A percentile compares a stretch with the other conserved stretches of the same genome.
phyloP scores from a whole-genome alignment of 768 basidiomycete genomes.

The Mycena indigotica region DNA sequence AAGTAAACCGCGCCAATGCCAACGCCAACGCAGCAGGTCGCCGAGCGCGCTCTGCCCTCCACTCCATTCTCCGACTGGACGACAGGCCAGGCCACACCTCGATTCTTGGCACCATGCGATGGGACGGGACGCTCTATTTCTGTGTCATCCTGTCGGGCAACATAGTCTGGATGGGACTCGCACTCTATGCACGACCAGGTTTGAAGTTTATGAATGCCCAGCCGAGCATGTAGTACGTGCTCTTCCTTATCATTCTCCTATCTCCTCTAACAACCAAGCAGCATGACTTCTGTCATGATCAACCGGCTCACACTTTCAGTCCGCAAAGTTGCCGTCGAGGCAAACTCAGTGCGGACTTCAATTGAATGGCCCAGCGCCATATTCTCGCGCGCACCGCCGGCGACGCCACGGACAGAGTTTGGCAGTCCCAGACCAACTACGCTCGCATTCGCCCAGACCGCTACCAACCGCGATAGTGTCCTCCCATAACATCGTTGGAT shows the following conservation, averaged over 20 bases:
- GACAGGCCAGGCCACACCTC: not conserved
- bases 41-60: not conserved
- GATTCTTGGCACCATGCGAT: conserved; percentile 26
- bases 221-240: conserved; percentile 28
- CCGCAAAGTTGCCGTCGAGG: conserved; percentile 11
- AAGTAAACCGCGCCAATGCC: not conserved
- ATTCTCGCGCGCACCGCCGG: not conserved
- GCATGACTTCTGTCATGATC: conserved; percentile 34
- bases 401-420: not conserved
- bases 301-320: conserved; percentile 32
- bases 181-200: conserved; percentile 28
- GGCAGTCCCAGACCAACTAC: too few relatives aligned
- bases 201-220: conserved; percentile 32
- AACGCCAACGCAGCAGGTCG: not conserved
- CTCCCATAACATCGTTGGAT: too few relatives aligned
- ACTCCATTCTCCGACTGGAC: not conserved
- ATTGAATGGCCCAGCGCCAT: conserved; percentile 11
- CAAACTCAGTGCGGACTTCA: not conserved
- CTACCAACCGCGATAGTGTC: not conserved
- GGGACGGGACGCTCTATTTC: conserved; percentile 31
- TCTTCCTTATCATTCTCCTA: not conserved
- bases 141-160: conserved; percentile 31
- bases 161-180: conserved; percentile 30
- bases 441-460: not conserved
- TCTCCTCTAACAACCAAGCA: conserved; percentile 6